Evolutionary conservation across 1,284 basidiomycete genomes (phyloP).

Genomic region (Papiliotrema nemorosa): DNA sequence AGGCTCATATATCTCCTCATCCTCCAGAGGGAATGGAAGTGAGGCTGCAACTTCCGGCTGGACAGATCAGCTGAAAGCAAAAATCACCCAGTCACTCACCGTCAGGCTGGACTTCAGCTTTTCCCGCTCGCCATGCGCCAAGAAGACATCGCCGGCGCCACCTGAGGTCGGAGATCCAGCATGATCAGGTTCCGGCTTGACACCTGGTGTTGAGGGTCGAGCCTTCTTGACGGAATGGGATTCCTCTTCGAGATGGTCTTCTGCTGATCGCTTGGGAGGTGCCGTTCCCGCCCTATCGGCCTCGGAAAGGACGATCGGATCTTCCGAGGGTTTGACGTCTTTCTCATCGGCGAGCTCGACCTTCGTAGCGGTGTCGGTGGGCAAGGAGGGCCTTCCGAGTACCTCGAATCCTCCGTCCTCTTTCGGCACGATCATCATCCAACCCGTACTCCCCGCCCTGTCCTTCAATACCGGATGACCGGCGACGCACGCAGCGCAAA

Average conservation of each 20-base stretch:
- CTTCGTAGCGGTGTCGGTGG: not conserved
- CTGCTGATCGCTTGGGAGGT: not conserved
- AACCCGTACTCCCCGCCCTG: constrained; percentile 38
- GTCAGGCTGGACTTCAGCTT: constrained; percentile 23
- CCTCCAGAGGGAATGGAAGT: constrained; percentile 43
- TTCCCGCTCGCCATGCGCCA: constrained; percentile 35
- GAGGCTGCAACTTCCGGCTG: constrained; percentile 16
- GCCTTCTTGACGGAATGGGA: not conserved
- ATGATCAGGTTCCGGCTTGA: too few species aligned
- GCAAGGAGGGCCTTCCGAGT: constrained; percentile 12
- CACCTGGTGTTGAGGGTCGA: not conserved
- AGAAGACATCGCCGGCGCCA: constrained; percentile 43
- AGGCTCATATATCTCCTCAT: constrained; percentile 47
- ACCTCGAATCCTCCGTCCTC: constrained; percentile 21
- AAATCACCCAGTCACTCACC: constrained; percentile 15
- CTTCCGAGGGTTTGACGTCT: not conserved
- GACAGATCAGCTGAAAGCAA: not conserved
- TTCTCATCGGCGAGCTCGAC: not conserved
- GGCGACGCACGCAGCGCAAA: constrained; percentile 38
- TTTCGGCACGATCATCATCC: constrained; percentile 42
- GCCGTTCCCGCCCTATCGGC: too few species aligned
- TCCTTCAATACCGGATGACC: constrained; percentile 12
- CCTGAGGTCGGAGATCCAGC: not conserved
- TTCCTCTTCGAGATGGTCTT: not conserved
- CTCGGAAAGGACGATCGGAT: too few species aligned